phyloP scores from a whole-genome alignment of 768 basidiomycete species.

The Tylopilus sp. region DNA sequence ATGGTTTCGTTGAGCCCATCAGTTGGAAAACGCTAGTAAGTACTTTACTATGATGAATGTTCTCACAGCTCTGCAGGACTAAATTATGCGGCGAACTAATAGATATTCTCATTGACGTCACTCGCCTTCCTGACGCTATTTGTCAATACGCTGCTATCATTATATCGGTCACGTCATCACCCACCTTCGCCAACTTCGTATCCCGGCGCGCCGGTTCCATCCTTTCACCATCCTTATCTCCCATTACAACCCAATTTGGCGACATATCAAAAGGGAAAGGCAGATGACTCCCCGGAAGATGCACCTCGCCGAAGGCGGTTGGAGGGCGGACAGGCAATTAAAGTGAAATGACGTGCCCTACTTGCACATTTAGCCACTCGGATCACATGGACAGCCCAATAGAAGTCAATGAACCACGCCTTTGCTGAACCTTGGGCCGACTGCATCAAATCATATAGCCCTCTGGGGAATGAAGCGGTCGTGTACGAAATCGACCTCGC shows the following conservation, averaged over 20 bases:
- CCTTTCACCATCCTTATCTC: constrained; percentile 49
- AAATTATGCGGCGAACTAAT: constrained; percentile 9
- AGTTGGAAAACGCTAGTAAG: constrained; percentile 95
- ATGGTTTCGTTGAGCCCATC: constrained; percentile 95
- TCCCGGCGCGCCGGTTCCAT: constrained; percentile 36
- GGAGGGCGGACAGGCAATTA: constrained; percentile 51
- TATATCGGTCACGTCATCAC: constrained; percentile 69
- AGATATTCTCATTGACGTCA: constrained; percentile 76
- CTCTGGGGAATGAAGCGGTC: constrained; percentile 19
- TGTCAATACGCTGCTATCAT: constrained; percentile 73
- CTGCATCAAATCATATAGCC: constrained; percentile 23
- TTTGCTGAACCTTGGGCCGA: constrained; percentile 14
- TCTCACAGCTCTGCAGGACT: constrained; percentile 17
- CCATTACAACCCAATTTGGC: constrained; percentile 50
- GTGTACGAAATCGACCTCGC: constrained; percentile 8
- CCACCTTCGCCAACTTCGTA: constrained; percentile 39
- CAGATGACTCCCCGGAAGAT: constrained; percentile 34
- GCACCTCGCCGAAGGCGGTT: constrained; percentile 52
- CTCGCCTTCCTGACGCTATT: constrained; percentile 75
- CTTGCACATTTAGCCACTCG: constrained; percentile 21
- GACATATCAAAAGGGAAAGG: constrained; percentile 36
- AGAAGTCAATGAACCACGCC: constrained; percentile 23
- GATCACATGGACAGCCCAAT: constrained; percentile 25
- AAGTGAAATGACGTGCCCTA: constrained; percentile 44
- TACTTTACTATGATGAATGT: constrained; percentile 12